Base-by-base conservation (phyloP, 192 early-diverging fungal species). In the Backusella morwellensis region DNA sequence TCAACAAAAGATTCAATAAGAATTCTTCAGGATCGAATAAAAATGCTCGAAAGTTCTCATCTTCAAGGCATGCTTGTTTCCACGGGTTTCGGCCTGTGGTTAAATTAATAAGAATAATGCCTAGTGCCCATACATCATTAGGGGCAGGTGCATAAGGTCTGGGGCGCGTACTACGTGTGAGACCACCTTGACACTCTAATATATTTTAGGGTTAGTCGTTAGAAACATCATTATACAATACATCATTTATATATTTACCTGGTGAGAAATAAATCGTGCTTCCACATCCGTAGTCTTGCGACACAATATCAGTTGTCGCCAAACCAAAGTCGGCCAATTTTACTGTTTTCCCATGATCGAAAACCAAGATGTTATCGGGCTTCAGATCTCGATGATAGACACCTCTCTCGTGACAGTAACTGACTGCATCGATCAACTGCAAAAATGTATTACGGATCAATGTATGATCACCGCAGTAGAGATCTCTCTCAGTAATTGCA, bases 311-410 rank as follows among this genome's bases (percentile, higher is more conserved):
- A 71, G 84, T 89, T 66, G 97, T 97, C 19, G 96, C 93, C 41
- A 97, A 90, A 8, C 96, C 96, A 91, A 97, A 97, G 85, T 97
- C 96, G 14, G 94, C 93, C 17, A 97, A 85, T 85, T 96, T 97
- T 68, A 97, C 80, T 23, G 56, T 63, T 6, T 88, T 87, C 42
- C 90, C 86, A 40, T 87, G 84, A 72, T 84, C 83, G 32, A 52
- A 67, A 7, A 88, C 72, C 12, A 92, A 73, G 54, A 94, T 90
- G 83, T 94, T 93, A 78, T 94, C 92, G 9, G 91, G 92, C 85
- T 98, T 97, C 75, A 98, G 77, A 84, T 98, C 96, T 74, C 97
- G 92, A 82, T 97, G 97, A 83, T 92, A 95, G 68, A 96, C 90
- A n/a, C 92, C 91, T 50, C 88, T 78, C 11, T 82, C 83, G 81